A percentile compares a stretch with the other conserved stretches of the same genome.
These are phyloP conservation scores for Fraxinus greggii DNA, from an alignment of 305 asterid genomes.

Conservation along the genomic window DNA sequence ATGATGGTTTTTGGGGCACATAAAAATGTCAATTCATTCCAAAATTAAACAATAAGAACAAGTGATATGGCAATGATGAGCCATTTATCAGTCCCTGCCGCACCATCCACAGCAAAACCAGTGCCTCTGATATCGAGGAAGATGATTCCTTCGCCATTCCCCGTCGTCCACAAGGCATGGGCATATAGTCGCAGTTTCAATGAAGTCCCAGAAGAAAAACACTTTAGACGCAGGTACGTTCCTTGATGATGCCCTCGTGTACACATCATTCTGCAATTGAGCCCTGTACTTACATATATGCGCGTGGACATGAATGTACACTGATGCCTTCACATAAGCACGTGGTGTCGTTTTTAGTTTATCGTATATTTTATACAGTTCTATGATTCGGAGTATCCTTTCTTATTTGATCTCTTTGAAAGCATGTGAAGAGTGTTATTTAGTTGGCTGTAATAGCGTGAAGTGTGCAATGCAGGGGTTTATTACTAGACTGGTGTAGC, in stretches of 20 bases:
- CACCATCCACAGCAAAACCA: constrained; percentile 33
- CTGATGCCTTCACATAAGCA: neutral
- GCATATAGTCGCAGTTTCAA: constrained; percentile 24
- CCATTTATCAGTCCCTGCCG: constrained; percentile 37
- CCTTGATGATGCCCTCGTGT: neutral
- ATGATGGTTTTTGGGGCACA: constrained; percentile 7
- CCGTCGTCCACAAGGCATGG: constrained; percentile 17
- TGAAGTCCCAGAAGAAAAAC: constrained; percentile 22
- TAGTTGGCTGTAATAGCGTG: neutral
- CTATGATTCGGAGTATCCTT: no score
- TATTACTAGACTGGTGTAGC: constrained; percentile 46
- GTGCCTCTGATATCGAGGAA: constrained; percentile 37
- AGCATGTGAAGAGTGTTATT: neutral
- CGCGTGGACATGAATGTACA: neutral
- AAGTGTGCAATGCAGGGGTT: constrained; percentile 43
- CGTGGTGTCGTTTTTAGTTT: neutral
- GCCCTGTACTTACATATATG: neutral
- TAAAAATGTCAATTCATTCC: constrained; percentile 33
- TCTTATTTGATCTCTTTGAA: neutral
- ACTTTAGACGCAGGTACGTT: constrained; percentile 54
- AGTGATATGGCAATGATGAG: constrained; percentile 35
- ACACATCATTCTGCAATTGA: neutral
- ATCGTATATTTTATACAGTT: neutral
- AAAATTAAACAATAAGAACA: neutral
- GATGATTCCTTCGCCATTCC: constrained; percentile 18